Base-by-base conservation (phyloP, 2,329 filamentous ascomycete species). In the Neocatenulostroma microsporum region DNA sequence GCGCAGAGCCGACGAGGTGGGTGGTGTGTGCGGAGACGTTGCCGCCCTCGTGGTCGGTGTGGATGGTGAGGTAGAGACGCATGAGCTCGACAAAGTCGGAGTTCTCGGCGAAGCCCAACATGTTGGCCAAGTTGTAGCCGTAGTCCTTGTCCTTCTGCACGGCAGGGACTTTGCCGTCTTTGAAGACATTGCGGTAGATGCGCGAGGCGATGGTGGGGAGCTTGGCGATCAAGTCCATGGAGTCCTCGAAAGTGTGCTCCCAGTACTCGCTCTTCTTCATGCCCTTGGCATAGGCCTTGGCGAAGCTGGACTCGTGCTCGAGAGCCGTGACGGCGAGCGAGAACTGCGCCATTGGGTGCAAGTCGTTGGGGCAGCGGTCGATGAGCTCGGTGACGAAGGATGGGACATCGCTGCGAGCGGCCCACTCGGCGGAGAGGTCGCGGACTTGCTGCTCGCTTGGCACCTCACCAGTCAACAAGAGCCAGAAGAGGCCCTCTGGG, bases 181-280 rank as follows among this genome's bases (percentile, higher is more conserved):
- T 95, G 85, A 94, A 98, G 66, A 96, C 82, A 68, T 98, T 98
- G 75, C 94, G 91, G 82, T 98, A 98, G 78, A 98, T 98, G 73
- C 87, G 86, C 48, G 91, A 75, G 49, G 91, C 91, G 60, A 98
- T 95, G 66, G 86, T 95, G 64, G 91, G 91, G 57, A 98, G 84
- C 82, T 96, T 96, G 62, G 91, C 91, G 65, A 98, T 98, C 66
- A 98, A 76, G 72, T 98, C 89, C 89, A 98, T 96, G 46, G 88
- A 91, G 73, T 98, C 91, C 79, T 98, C 91, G 61, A 93, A 98
- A 56, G 88, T 95, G 78, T 96, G 88, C 69, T 82, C 80, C 91
- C 91, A 98, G 84, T 98, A 98, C 57, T 96, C 87, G 69, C 88
- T 85, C 84, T 98, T 98, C 80, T 89, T 91, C 62, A 98, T 85